A percentile compares a stretch with the other conserved stretches of the same genome.
Evolutionary conservation across 768 basidiomycete genomes (phyloP).

Genomic region (Lanmaoa pseudosensibilis): DNA sequence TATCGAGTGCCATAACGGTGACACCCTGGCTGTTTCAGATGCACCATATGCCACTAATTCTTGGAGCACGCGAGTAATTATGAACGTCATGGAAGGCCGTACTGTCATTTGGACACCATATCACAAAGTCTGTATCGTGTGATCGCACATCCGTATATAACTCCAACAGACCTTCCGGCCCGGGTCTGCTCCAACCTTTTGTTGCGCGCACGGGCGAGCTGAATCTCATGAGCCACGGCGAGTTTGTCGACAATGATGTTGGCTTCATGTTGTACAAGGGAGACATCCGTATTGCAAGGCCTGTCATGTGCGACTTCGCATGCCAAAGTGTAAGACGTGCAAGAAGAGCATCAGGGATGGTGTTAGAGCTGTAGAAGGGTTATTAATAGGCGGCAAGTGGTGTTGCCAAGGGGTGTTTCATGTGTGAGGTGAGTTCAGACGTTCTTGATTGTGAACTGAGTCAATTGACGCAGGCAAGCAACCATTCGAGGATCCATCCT

Average conservation of each 20-base stretch:
- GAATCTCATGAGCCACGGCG: slow-evolving; percentile 64
- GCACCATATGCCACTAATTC: slow-evolving; percentile 71
- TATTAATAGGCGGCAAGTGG: slow-evolving; percentile 93
- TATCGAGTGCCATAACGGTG: slow-evolving; percentile 87
- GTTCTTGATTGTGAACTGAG: not conserved
- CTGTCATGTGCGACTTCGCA: slow-evolving; percentile 85
- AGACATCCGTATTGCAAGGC: slow-evolving; percentile 91
- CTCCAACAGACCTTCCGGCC: slow-evolving; percentile 59
- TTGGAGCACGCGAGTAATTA: slow-evolving; percentile 94
- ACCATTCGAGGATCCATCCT: slow-evolving; percentile 83
- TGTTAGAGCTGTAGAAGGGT: slow-evolving; percentile 79
- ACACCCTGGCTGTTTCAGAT: slow-evolving; percentile 92
- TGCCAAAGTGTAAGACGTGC: slow-evolving; percentile 89
- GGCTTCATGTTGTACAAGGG: slow-evolving; percentile 91
- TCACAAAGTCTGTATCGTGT: slow-evolving; percentile 62
- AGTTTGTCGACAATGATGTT: slow-evolving; percentile 68
- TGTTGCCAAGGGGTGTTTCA: slow-evolving; percentile 92
- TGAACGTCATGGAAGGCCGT: slow-evolving; percentile 82
- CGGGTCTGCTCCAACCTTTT: slow-evolving; percentile 21
- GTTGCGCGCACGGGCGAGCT: slow-evolving; percentile 45
- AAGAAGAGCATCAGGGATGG: slow-evolving; percentile 80
- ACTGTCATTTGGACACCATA: slow-evolving; percentile 87
- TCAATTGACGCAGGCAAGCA: no score
- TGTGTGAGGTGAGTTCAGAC: slow-evolving; percentile 68
- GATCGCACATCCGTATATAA: not conserved